Evolutionary conservation across 2,329 filamentous ascomycete species (phyloP), one percentile per base, ranked within the genome.

Genomic region (Amylocarpus encephaloides): DNA sequence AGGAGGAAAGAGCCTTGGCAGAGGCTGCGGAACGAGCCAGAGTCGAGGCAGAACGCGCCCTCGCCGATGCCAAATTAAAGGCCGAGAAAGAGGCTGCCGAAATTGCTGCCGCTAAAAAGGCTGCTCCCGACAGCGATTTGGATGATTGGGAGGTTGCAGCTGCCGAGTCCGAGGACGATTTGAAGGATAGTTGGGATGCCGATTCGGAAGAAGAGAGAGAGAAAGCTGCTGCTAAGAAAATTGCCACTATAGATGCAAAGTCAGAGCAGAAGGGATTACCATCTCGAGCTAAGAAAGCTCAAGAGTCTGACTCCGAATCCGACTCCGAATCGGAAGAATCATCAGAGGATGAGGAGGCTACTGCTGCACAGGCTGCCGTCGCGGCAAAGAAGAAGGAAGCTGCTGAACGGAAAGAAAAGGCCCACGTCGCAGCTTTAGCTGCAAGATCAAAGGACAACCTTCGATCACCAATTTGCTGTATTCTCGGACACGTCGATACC

Each of bases 401-500:
- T 40, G 88, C 89, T 13, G 89, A 93, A 62, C 82, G 92, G 65
- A 82, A 92, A 64, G 87, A 90, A 71, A 88, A 88, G 71, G 86
- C 90, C 51, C 88, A 95, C 67, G 88, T 96, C 70, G 92, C 90
- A 55, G 93, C 93, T 15, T 71, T 96, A 66, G 91, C 89, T 40
- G 91, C 92, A 43, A 82, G 90, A 54, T 97, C 92, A 18, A 90
- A 88, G 71, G 91, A 98, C 68, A 85, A 98, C 70, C 80, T 98
- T 50, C 89, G 93, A 51, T 97, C 93, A 36, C 93, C 93, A 47
- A 98, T 98, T 71, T 97, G 93, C 78, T 97, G 92, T 85, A 98
- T 98, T 79, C 82, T 98, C 58, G 93, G 93, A 64, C 93, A 98
- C 81, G 93, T 98, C 80, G 93, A 98, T 83, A 98, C 94, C 41